Conservation (phyloP, 78 protist genomes). For the Emiliania huxleyi region DNA sequence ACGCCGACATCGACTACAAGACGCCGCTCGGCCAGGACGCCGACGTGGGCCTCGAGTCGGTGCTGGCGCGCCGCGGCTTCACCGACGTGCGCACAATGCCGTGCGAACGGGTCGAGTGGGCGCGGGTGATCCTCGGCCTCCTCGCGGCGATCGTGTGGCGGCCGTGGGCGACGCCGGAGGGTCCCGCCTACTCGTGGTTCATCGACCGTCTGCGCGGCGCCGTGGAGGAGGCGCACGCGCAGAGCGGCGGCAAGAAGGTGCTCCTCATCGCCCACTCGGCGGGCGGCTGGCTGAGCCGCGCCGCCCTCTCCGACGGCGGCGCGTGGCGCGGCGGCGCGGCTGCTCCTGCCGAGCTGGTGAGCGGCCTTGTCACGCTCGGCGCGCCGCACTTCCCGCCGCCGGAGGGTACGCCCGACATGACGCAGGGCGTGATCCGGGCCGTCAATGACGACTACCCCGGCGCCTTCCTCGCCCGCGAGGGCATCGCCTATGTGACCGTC, state of each 20-base stretch:
- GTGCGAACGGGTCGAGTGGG: too few relatives aligned
- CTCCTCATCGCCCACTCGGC: conserved; percentile 1
- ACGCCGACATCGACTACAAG: background rate
- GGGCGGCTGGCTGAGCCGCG: background rate
- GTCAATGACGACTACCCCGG: background rate
- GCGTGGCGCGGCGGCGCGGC: too few relatives aligned
- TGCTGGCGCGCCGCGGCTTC: too few relatives aligned
- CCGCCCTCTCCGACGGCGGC: background rate
- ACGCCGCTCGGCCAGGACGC: background rate
- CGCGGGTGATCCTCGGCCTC: too few relatives aligned
- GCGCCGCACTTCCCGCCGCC: conserved; percentile 3
- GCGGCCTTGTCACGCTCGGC: background rate
- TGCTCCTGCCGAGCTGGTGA: too few relatives aligned
- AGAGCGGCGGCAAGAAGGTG: background rate
- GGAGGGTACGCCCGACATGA: background rate
- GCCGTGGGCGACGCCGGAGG: too few relatives aligned
- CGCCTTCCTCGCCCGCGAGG: background rate
- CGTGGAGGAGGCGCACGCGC: background rate
- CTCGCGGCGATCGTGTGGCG: too few relatives aligned
- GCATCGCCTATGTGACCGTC: background rate
- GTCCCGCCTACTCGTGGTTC: background rate
- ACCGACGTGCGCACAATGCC: too few relatives aligned
- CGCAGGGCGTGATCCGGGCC: too few relatives aligned
- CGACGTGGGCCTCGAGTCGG: too few relatives aligned
- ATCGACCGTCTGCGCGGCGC: background rate